phyloP scores from a whole-genome alignment of 2,329 filamentous ascomycete species.

The Colletotrichum tabaci region DNA sequence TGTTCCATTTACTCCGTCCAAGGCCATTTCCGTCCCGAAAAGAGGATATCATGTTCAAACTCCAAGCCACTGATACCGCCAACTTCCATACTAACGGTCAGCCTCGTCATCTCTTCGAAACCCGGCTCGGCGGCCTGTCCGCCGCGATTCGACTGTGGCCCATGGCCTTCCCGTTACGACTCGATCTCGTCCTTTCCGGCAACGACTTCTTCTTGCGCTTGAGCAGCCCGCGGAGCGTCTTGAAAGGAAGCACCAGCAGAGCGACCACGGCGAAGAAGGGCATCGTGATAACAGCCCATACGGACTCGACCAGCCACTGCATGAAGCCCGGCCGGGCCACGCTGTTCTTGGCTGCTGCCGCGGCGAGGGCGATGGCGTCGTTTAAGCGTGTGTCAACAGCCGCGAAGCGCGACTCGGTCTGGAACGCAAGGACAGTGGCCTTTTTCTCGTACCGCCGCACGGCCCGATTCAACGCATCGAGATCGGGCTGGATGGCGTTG shows the following conservation, averaged over 20 bases:
- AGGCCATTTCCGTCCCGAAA: not conserved
- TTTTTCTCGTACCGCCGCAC: constrained; percentile 94
- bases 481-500: constrained; percentile 80
- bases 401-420: constrained; percentile 82
- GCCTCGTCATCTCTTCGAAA: constrained; percentile 42
- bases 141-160: constrained; percentile 52
- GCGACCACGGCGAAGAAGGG: constrained; percentile 58
- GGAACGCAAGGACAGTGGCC: constrained; percentile 79
- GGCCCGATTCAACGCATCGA: constrained; percentile 90
- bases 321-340: constrained; percentile 55
- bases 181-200: constrained; percentile 45
- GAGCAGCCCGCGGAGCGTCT: constrained; percentile 54
- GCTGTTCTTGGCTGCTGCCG: constrained; percentile 75
- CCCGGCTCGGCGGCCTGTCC: constrained; percentile 54
- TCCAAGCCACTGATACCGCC: not conserved
- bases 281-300: constrained; percentile 54
- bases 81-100: not conserved
- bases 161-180: constrained; percentile 46
- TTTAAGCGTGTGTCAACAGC: constrained; percentile 79
- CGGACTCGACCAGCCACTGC: constrained; percentile 55
- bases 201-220: constrained; percentile 51
- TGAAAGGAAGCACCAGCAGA: constrained; percentile 61
- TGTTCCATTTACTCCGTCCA: not conserved
- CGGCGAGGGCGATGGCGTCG: constrained; percentile 86
- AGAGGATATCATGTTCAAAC: constrained; percentile 4